Percentiles rank a stretch among this genome's conserved stretches.
Conservation (phyloP, 805 yeast species). For the Lachancea fermentati region DNA sequence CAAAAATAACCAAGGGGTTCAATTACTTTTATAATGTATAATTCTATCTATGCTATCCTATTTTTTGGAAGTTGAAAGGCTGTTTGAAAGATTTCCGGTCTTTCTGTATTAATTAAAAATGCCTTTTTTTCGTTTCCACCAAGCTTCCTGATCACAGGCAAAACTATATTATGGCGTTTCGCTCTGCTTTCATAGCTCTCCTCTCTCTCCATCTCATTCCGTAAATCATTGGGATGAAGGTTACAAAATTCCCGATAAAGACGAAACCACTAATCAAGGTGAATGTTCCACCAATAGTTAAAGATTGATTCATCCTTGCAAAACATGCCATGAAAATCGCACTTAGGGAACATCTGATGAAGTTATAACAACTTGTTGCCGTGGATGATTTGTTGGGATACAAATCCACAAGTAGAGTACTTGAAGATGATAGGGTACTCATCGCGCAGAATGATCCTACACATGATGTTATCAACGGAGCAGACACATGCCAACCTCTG, state of each 20-base stretch:
- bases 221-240: conserved; percentile 33
- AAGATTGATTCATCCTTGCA: conserved; percentile 47
- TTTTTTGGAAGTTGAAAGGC: too few relatives aligned
- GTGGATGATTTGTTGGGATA: conserved; percentile 67
- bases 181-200: conserved; percentile 21
- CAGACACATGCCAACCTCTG: conserved; percentile 41
- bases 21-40: too few relatives aligned
- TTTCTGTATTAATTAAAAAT: background rate
- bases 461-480: conserved; percentile 52
- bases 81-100: too few relatives aligned
- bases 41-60: too few relatives aligned
- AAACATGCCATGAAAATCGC: conserved; percentile 68
- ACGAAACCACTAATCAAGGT: conserved; percentile 57
- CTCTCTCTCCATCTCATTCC: conserved; percentile 34
- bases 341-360: conserved; percentile 62
- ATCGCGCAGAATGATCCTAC: conserved; percentile 54
- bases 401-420: conserved; percentile 67
- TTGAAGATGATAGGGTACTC: conserved; percentile 49
- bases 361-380: conserved; percentile 64
- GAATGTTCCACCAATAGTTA: conserved; percentile 72
- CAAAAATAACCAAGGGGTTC: too few relatives aligned
- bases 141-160: background rate
- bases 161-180: conserved; percentile 7
- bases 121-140: background rate
- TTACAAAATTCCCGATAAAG: conserved; percentile 22